Percentiles rank a stretch among this genome's conserved stretches.
These are phyloP conservation scores for Podospora appendiculata DNA, from an alignment of 495 filamentous ascomycete species.

Conservation along the genomic window DNA sequence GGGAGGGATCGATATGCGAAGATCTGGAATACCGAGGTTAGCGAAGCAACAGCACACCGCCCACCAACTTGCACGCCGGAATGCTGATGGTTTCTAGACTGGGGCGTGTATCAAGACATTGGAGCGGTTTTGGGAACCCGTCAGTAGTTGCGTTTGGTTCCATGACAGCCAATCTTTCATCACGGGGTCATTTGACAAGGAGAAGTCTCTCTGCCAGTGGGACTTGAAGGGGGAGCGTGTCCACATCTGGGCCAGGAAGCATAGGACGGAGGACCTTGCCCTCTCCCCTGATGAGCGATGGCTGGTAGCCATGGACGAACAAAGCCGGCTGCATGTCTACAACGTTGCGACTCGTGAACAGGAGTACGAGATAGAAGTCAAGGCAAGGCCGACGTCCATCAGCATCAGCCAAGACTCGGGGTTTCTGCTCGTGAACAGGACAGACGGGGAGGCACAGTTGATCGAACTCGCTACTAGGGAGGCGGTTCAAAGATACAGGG, in stretches of 20 bases:
- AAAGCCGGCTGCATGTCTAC: slow-evolving; percentile 69
- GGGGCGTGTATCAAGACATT: slow-evolving; percentile 58
- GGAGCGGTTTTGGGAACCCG: slow-evolving; percentile 65
- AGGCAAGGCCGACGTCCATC: slow-evolving; percentile 64
- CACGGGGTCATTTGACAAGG: slow-evolving; percentile 67
- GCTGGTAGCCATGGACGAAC: slow-evolving; percentile 68
- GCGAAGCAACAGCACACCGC: slow-evolving; percentile 10
- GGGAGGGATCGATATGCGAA: slow-evolving; percentile 64
- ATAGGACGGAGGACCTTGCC: slow-evolving; percentile 76
- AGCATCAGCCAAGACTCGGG: slow-evolving; percentile 72
- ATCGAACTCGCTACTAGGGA: slow-evolving; percentile 69
- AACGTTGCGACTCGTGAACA: slow-evolving; percentile 67
- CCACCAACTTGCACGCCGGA: not conserved
- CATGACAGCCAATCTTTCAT: slow-evolving; percentile 72
- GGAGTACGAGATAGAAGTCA: slow-evolving; percentile 62
- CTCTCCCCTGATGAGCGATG: slow-evolving; percentile 72
- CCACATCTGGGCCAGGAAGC: slow-evolving; percentile 56
- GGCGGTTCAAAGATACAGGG: slow-evolving; percentile 62
- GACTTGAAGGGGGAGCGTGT: slow-evolving; percentile 45
- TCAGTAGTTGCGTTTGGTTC: slow-evolving; percentile 81
- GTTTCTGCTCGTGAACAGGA: slow-evolving; percentile 75
- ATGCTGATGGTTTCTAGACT: slow-evolving; percentile 42
- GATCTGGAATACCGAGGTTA: slow-evolving; percentile 73
- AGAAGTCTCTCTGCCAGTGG: slow-evolving; percentile 62
- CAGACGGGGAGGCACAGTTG: slow-evolving; percentile 64